Evolutionary conservation across 257 asterid genomes (phyloP), one percentile per base, ranked within the genome.

Genomic region (Solanum clarkiae): DNA sequence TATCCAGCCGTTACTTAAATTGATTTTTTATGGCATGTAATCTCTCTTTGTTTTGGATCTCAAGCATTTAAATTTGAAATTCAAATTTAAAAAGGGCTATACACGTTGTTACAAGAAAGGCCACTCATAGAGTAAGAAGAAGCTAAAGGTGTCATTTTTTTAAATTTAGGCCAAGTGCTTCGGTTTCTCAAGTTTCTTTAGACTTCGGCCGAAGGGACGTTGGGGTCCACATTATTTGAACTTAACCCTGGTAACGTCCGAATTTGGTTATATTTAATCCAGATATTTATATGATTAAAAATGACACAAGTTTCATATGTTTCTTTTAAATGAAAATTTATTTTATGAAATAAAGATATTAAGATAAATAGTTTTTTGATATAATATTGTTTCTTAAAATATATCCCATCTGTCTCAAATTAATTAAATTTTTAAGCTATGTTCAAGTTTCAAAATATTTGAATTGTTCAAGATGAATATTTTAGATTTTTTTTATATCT

Each of bases 21-120:
- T 86, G 59, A 20, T 65, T 18, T 51, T 63, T 63, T 29, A 18
- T 83, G 83, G 72, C 20, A 18, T 86, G 84, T 84, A 81, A 49
- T 5, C 42, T 45, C 22, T 49, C 62, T 24, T 29, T 0, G 10
- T 40, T 70, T 40, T 42, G 16, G 29, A 70, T 60, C 32, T 57
- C 45, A 82, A 82, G 71, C 17, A 49, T 87, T 81, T 77, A 87
- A 91, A 88, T 92, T 94, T 92, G 97, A 95, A 95, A 90, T 95
- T 95, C 97, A 92, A 95, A 93, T 89, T 86, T 68, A 88, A 90
- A 91, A 91, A 29, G 29, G 3, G 80, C 14, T 80, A 24, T 83
- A 49, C 84, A 94, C 94, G 92, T 90, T 91, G 91, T 26, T 80
- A 40, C 55, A 84, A 85, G 88, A 54, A 70, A 77, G 84, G 86